Evolutionary conservation across 495 filamentous ascomycete genomes (phyloP).

Genomic region (Bombardia bombarda): DNA sequence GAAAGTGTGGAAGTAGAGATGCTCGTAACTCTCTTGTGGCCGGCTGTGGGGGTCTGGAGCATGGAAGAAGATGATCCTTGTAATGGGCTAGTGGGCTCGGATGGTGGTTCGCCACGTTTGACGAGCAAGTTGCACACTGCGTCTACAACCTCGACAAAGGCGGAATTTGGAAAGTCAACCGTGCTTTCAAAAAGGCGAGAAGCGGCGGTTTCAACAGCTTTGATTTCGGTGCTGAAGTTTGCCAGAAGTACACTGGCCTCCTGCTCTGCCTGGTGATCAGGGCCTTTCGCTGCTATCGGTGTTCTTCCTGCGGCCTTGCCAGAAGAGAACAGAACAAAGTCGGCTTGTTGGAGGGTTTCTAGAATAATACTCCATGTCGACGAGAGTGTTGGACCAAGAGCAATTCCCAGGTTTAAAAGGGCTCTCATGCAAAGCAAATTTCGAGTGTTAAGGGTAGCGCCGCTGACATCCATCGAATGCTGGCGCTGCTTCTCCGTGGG

Average conservation of each 20-base stretch:
- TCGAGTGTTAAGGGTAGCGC: conserved; percentile 65
- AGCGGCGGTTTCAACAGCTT: conserved; percentile 84
- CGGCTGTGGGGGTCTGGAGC: conserved; percentile 25
- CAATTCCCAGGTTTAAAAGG: conserved; percentile 88
- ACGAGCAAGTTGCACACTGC: conserved; percentile 63
- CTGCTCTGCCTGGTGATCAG: conserved; percentile 33
- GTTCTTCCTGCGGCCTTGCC: conserved; percentile 40
- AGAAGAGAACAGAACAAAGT: conserved; percentile 66
- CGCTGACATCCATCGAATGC: conserved; percentile 38
- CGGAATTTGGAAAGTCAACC: conserved; percentile 69
- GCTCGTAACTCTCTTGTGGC: conserved; percentile 54
- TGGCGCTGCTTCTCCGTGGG: conserved; percentile 45
- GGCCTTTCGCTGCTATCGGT: conserved; percentile 31
- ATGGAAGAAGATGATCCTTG: conserved; percentile 21
- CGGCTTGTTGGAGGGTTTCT: conserved; percentile 85
- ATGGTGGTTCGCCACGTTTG: conserved; percentile 24
- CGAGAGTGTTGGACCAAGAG: conserved; percentile 78
- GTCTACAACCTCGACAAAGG: conserved; percentile 70
- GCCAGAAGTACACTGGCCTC: conserved; percentile 44
- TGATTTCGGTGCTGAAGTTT: conserved; percentile 68
- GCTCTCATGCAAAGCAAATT: conserved; percentile 87
- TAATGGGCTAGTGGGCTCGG: conserved; percentile 25
- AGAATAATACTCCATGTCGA: conserved; percentile 83
- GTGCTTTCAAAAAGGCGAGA: conserved; percentile 84
- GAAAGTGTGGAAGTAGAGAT: conserved; percentile 47